Conservation (phyloP, 169 alveolate genomes). For the Babesia sp. region DNA sequence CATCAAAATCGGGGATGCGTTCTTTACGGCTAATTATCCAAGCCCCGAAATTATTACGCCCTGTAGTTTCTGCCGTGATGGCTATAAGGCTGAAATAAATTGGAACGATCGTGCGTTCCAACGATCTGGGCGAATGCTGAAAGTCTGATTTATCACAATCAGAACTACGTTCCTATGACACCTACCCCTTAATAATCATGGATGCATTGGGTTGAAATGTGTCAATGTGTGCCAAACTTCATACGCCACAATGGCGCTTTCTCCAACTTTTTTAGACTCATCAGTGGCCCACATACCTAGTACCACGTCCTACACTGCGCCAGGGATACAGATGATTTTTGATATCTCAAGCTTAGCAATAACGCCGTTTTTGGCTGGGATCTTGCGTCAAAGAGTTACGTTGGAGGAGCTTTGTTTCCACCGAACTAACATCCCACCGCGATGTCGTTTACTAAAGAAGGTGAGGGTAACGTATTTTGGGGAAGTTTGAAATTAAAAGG, state of each 20-base stretch:
- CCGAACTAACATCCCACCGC: not conserved
- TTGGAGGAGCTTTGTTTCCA: not conserved
- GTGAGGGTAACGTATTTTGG: not conserved
- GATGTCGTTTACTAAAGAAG: not conserved
- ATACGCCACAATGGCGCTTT: constrained; percentile 51
- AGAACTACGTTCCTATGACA: not conserved
- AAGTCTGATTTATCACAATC: not conserved
- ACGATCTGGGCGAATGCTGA: too few relatives aligned
- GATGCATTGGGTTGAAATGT: not conserved
- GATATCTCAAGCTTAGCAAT: not conserved
- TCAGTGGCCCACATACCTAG: constrained; percentile 1
- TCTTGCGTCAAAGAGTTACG: not conserved
- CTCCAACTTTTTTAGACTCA: constrained; percentile 20
- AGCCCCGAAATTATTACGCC: not conserved
- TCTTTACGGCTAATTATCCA: not conserved
- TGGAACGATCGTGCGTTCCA: too few relatives aligned
- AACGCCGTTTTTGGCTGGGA: not conserved
- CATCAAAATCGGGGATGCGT: not conserved
- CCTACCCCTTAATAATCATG: not conserved
- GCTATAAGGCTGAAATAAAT: too few relatives aligned
- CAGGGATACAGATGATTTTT: not conserved
- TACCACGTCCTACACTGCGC: not conserved
- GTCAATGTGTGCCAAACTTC: not conserved
- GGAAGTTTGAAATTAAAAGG: not conserved
- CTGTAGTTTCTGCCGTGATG: too few relatives aligned